Conservation (phyloP, 1,284 basidiomycete species). For the Tranzscheliella williamsii region DNA sequence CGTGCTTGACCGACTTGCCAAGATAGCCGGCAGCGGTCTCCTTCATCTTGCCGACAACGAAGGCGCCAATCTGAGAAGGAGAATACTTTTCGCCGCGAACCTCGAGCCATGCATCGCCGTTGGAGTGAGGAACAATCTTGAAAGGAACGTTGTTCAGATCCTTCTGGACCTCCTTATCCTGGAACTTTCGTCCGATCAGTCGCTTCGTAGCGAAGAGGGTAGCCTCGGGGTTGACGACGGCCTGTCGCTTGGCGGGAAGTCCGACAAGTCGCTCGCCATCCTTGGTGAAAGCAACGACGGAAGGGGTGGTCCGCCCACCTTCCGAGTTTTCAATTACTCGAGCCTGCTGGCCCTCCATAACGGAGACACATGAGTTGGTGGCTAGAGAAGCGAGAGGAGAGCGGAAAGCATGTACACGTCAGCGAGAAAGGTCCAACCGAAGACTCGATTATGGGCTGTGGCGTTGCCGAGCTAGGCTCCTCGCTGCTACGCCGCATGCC, state of each 20-base stretch:
- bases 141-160: slow-evolving; percentile 76
- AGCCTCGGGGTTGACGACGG: slow-evolving; percentile 83
- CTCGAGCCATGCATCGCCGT: slow-evolving; percentile 75
- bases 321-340: slow-evolving; percentile 97
- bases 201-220: slow-evolving; percentile 80
- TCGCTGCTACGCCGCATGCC: too few species aligned
- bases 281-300: slow-evolving; percentile 97
- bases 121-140: slow-evolving; percentile 72
- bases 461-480: too few species aligned
- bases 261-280: slow-evolving; percentile 74
- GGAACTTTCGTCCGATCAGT: slow-evolving; percentile 90
- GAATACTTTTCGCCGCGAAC: slow-evolving; percentile 68
- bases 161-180: slow-evolving; percentile 88
- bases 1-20: slow-evolving; percentile 88
- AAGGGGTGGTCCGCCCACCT: slow-evolving; percentile 96
- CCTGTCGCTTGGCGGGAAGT: slow-evolving; percentile 94
- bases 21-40: slow-evolving; percentile 91
- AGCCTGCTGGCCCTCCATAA: slow-evolving; percentile 84
- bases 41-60: slow-evolving; percentile 91
- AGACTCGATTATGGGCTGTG: too few species aligned
- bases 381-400: slow-evolving; percentile 23
- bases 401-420: too few species aligned
- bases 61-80: slow-evolving; percentile 71
- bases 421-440: too few species aligned
- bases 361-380: slow-evolving; percentile 60